These are phyloP conservation scores for Tetraselmis striata DNA, from an alignment of 139 green algal species.

Conservation along the genomic window DNA sequence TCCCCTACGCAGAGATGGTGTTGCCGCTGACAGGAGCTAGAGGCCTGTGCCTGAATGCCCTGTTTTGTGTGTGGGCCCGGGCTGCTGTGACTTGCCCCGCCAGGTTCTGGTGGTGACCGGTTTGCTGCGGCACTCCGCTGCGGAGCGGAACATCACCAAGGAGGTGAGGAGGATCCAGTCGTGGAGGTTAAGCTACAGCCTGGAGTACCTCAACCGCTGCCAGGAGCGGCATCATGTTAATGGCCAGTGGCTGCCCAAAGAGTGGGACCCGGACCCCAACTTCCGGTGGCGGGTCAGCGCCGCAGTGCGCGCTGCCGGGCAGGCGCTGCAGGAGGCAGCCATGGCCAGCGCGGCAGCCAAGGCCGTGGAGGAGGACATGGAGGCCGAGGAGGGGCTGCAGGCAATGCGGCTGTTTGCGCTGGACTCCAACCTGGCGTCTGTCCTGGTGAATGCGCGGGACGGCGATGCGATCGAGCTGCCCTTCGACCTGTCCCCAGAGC, in stretches of 20 bases:
- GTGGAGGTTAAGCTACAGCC: background rate
- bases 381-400: background rate
- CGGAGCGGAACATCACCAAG: background rate
- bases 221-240: background rate
- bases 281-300: background rate
- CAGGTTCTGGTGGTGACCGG: background rate
- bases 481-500: background rate
- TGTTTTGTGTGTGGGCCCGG: no score
- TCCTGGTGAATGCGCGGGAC: background rate
- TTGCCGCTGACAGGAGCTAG: no score
- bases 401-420: slow-evolving; percentile 16
- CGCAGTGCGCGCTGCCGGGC: no score
- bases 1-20: no score
- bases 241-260: background rate
- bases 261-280: background rate
- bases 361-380: background rate
- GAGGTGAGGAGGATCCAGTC: background rate
- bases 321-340: background rate
- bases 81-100: no score
- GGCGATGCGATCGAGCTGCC: background rate
- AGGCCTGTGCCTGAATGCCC: no score
- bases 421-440: background rate
- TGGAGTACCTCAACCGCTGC: background rate
- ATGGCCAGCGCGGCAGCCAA: background rate
- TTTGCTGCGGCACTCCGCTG: background rate